Base-by-base conservation (phyloP, 176 grass and related monocot species). In the Carex myosuroides region DNA sequence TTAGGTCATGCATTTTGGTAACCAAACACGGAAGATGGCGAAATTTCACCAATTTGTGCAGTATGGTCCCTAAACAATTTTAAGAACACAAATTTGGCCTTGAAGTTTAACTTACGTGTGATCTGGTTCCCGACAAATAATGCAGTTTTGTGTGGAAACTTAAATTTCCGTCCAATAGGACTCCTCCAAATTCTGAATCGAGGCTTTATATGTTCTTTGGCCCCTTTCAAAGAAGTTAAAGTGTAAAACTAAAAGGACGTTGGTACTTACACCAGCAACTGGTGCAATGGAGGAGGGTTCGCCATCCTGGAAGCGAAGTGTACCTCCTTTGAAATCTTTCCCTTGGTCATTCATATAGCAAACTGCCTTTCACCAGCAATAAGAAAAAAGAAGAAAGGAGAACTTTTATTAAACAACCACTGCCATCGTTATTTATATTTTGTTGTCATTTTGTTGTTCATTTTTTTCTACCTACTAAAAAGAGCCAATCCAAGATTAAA, bases 311-410 rank as follows among this genome's bases (percentile, higher is more conserved):
- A 98, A 98, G 59, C 85, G 91, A 86, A 98, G 85, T 41, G 92
- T 91, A 85, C 95, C 95, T 42, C 95, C 95, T 55, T 85, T 81
- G 53, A 91, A 95, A 83, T 98, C 91, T 52, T 90, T 93, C 68
- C 89, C 92, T 74, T 95, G 91, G 88, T 84, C 79, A 50, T 98
- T 98, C 70, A 98, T 81, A 85, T 98, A 98, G 63, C 92, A 98
- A 64, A 98, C 95, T 81, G 91, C 95, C 95, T 97, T 85, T 70
- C 68, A 73, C 60, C 18, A 53, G 13, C 48, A 76, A 29, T 54
- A 84, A 70, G 6, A 70, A 53, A 70, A 58, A 84, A 57, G 13
- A 57, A 70, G 1, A 13, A 55, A 59, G 8, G 64, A 46, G 2
- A 55, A 71, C 39, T 46, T n/a, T 22, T 84, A 39, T 24, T 84